Evolutionary conservation across 78 protist genomes (phyloP), one percentile per base, ranked within the genome.

Genomic region (Dictyostelium purpureum): DNA sequence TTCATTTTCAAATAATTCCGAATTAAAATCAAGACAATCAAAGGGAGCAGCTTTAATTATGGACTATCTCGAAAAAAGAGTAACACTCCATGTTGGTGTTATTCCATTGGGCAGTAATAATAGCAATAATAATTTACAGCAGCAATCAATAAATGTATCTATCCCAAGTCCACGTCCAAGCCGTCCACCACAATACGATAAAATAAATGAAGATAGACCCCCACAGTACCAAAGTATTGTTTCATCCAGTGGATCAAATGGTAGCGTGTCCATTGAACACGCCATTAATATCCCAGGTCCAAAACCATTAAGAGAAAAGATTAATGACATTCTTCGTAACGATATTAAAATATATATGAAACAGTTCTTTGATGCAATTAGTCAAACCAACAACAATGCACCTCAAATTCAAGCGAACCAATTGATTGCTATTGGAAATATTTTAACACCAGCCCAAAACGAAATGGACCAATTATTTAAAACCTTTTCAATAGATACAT

Each of bases 31-130:
- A 2, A 54, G 52, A 24, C 16, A 38, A 35, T 35, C 69, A 24
- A 35, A 56, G 35, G 94, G 94, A 21, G 37, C 94, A 12, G 37
- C 57, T 28, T 54, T 47, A 9, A 51, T 88, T 28, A 73, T 88
- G 77, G 94, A 88, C 49, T 88, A 67, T 67, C 51, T 77, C 4
- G 94, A 88, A 19, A 88, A 77, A 65, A 70, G 66, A 43, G 28
- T 87, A 24, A 16, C 38, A 0, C 1, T 75, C 6, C 42, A 24
- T 21, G 28, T 24, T 51, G 81, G 66, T 35, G 67, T 66, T 16
- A 16, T 75, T 18, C 24, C 42, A 52, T 31, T 75, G 9, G 56
- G 28, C 26, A 43, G 21, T 19, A 21, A 61, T 31, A 9, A 61
- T 61, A 9, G 40, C 31, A 10, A 18, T 33, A 1, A 28, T 16